Percentiles rank a stretch among this genome's conserved stretches.
These are phyloP conservation scores for Quercus phellos DNA, from an alignment of 331 rosid genomes.

Conservation along the genomic window DNA sequence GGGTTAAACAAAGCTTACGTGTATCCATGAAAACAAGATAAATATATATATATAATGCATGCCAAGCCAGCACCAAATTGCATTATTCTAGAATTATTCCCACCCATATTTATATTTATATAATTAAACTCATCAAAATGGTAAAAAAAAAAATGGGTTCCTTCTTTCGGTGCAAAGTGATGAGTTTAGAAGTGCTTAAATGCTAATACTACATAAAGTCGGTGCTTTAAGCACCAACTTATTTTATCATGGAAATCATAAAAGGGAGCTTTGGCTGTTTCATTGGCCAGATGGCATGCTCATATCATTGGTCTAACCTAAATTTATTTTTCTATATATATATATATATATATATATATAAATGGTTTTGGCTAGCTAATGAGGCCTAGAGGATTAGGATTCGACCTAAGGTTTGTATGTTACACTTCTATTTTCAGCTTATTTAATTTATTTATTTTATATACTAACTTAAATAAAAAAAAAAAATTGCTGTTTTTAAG, in stretches of 20 bases:
- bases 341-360: not conserved
- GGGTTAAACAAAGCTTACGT: constrained; percentile 35
- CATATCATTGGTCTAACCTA: constrained; percentile 32
- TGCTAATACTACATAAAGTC: constrained; percentile 14
- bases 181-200: constrained; percentile 15
- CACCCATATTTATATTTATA: not conserved
- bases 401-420: not conserved
- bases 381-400: constrained; percentile 23
- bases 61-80: constrained; percentile 23
- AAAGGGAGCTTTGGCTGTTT: constrained; percentile 28
- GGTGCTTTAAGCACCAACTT: constrained; percentile 43
- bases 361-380: not conserved
- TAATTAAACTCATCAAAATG: not conserved
- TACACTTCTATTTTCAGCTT: no score
- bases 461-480: no score
- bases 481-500: no score
- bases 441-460: no score
- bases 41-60: constrained; percentile 2
- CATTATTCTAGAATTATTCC: not conserved
- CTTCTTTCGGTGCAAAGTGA: constrained; percentile 25
- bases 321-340: not conserved
- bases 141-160: constrained; percentile 12
- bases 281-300: constrained; percentile 19
- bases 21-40: constrained; percentile 8
- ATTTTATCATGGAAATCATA: constrained; percentile 34